Evolutionary conservation across 75 land plant genomes (phyloP), one percentile per base, ranked within the genome.

Genomic region (Pinus taeda): DNA sequence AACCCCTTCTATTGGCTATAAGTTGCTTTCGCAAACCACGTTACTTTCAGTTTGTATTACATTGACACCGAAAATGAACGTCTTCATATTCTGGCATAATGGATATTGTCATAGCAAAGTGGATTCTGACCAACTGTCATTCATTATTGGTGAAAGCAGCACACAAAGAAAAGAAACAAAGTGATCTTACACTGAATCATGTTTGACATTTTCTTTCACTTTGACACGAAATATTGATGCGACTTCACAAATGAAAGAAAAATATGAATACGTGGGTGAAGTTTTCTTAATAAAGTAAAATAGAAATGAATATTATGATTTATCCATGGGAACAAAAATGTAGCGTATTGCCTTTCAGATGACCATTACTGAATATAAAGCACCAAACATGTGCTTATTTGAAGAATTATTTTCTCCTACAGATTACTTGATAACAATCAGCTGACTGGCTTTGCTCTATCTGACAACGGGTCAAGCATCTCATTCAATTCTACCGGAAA

Each of bases 361-460:
- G 67, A 39, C 26, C 42, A 60, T 75, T 60, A 75, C 33, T 56
- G 14, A 15, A 58, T 60, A 74, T 75, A 55, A n/a, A 79, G 77
- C 42, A 78, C 17, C 15, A 71, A 30, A 42, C 17, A 4, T 30
- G 49, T 21, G 66, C 29, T 15, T 42, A 49, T 55, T 65, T 65
- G 18, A 65, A 11, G 3, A 2, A 0, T 9, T 37, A 26, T 26
- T 73, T 74, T 57, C 14, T 20, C 14, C 74, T 77, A 70, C 86
- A 91, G 93, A 79, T 75, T 64, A 56, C 81, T 91, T 49, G 78
- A 73, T 15, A 82, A 84, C 59, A 91, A 91, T 82, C 70, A 74
- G 26, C 74, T 91, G 74, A 82, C 30, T 81, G 93, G 93, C 60
- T 63, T 83, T 24, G 67, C 88, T 42, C 78, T 84, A 74, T 78